Evolutionary conservation across 192 early-diverging fungal species (phyloP), one percentile per base, ranked within the genome.

Genomic region (Coemansia sp.): DNA sequence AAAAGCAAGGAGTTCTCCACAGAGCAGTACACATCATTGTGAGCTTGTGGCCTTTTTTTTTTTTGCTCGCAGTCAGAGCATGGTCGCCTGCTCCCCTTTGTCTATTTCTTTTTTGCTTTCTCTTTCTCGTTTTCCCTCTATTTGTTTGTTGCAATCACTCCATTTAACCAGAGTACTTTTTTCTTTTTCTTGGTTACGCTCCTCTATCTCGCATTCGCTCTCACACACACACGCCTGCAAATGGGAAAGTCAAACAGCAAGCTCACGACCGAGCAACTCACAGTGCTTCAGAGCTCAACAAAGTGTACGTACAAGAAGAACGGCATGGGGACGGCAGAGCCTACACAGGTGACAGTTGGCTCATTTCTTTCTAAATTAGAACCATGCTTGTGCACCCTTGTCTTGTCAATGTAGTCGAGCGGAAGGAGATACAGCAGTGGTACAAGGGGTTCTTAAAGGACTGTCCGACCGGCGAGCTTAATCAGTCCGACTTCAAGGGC

Each of bases 341-440:
- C 1, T n/a, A 9, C 5, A 9, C 46, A 3, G 46, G 46, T 7
- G 13, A 22, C 5, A n/a, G 59, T 13, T 40, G 34, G 2, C 9
- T 61, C 34, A 39, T 10, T 39, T 20, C 7, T 42, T 8, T 10
- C 38, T 56, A 67, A 61, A 61, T 61, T 61, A 10, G 59, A 38
- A 2, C 19, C 36, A 20, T 32, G n/a, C 27, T 19, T 61, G 34
- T n/a, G 22, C 59, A 12, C n/a, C n/a, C n/a, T 36, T 9, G 5
- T 40, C 36, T 12, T 19, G 59, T 24, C 36, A 12, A 1, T 80
- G 71, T 82, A 82, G 79, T 95, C 63, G 91, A 97, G 80, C 93
- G 94, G 76, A 95, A 92, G 70, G 95, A 98, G 73, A 88, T 98
- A 48, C 92, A 95, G 75, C 91, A 94, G 87, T 98, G 95, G 95